These are phyloP conservation scores for Cyclotella sp. DNA, from an alignment of 108 stramenopile genomes.

Conservation along the genomic window DNA sequence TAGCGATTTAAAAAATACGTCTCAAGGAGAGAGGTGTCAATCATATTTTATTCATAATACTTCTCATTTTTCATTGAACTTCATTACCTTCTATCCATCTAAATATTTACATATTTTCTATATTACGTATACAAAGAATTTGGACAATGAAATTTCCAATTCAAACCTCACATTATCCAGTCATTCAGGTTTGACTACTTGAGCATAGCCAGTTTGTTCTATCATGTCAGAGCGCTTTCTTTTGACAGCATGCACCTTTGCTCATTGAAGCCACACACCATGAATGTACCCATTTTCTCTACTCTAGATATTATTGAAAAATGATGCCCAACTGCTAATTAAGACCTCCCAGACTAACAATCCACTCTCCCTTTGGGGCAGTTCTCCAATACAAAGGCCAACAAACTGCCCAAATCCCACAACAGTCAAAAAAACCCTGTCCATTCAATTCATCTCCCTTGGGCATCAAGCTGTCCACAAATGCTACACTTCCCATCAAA, in stretches of 20 bases:
- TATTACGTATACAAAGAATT: too few species aligned
- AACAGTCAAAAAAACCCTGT: slow-evolving; percentile 46
- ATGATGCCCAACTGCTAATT: slow-evolving; percentile 27
- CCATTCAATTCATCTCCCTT: slow-evolving; percentile 53
- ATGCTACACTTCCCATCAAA: slow-evolving; percentile 55
- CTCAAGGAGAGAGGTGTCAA: not conserved
- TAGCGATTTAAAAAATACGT: not conserved
- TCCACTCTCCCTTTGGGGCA: slow-evolving; percentile 40
- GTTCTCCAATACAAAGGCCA: slow-evolving; percentile 53
- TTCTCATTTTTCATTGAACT: too few species aligned
- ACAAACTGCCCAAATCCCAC: slow-evolving; percentile 47
- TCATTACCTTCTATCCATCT: too few species aligned
- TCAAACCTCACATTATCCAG: not conserved
- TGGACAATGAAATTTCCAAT: not conserved
- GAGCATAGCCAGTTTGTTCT: not conserved
- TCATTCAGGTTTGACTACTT: slow-evolving; percentile 3
- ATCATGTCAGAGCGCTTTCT: slow-evolving; percentile 21
- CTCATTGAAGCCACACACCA: not conserved
- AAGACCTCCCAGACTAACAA: slow-evolving; percentile 49
- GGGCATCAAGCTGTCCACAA: slow-evolving; percentile 52
- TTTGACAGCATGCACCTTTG: not conserved
- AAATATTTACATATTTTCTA: too few species aligned
- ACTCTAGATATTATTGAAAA: not conserved
- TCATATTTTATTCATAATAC: too few species aligned
- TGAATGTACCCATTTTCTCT: not conserved